Evolutionary conservation across 2,329 filamentous ascomycete genomes (phyloP), one percentile per base, ranked within the genome.

Genomic region (Sporothrix luriei): DNA sequence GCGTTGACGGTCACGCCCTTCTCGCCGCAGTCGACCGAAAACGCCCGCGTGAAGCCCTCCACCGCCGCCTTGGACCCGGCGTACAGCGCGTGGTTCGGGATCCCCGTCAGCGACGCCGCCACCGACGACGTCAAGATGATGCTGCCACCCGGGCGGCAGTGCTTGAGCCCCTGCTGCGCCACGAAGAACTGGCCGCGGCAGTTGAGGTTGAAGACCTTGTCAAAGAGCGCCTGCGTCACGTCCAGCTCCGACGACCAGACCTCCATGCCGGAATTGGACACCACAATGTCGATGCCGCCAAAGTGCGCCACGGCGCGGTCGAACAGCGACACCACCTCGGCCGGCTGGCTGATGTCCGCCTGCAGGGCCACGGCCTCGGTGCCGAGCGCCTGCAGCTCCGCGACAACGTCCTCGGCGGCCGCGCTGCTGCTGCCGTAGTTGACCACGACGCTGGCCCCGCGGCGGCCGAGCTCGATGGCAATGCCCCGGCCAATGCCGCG

Each of bases 161-260:
- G 82, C 80, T 89, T 89, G 79, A 90, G 90, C 7, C 87, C 91
- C 70, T 91, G 88, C 80, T 92, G 89, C 24, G 90, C 90, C 67
- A 93, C 90, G 78, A 93, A 92, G 83, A 92, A 92, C 80, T 92
- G 89, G 61, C 88, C 89, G 52, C 88, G 84, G 71, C 87, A 84
- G 81, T 91, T 91, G 75, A 91, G 82, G 81, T 87, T 87, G 82
- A 91, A 91, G 74, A 91, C 88, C 74, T 88, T 84, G 79, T 91
- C 88, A 80, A 87, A 91, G 74, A 90, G 88, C 80, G 90, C 89
- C 77, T 88, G 86, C 4, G 87, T 86, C 48, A 91, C 88, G 73
- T 91, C 88, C 76, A 88, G 86, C 74, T 89, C 88, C 78, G 88
- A 85, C 77, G 89, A 88, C 87, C 89, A 91, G 69, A 84, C 85